Evolutionary conservation across 352 stramenopile species (phyloP).

Genomic region (Phytophthora capsici): DNA sequence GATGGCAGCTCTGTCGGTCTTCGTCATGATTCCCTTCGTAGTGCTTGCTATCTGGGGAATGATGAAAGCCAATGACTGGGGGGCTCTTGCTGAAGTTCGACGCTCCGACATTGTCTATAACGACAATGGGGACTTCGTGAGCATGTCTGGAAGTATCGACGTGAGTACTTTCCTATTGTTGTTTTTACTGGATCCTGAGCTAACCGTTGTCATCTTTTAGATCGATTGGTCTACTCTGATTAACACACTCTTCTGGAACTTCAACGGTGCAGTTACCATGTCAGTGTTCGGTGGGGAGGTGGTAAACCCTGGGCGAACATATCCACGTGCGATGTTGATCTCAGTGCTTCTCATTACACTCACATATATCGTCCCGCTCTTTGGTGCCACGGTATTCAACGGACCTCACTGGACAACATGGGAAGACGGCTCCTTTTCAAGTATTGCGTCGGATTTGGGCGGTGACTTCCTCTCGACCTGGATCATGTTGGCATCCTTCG

Average conservation of each 20-base stretch:
- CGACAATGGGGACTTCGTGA: constrained; percentile 43
- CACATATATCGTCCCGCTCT: constrained; percentile 90
- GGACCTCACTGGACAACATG: constrained; percentile 79
- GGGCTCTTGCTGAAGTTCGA: constrained; percentile 42
- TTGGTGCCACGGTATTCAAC: constrained; percentile 81
- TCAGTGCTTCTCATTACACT: constrained; percentile 82
- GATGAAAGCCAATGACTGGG: constrained; percentile 39
- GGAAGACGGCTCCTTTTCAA: constrained; percentile 91
- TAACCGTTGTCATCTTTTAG: constrained; percentile 7
- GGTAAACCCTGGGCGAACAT: constrained; percentile 72
- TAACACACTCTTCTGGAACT: constrained; percentile 97
- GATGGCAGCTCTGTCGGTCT: constrained; percentile 77
- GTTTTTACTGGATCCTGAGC: neutral
- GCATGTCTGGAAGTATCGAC: constrained; percentile 41
- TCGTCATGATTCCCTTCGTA: constrained; percentile 93
- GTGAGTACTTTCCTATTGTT: constrained; percentile 9
- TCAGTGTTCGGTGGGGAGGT: constrained; percentile 93
- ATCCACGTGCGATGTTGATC: constrained; percentile 86
- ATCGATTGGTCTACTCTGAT: constrained; percentile 75
- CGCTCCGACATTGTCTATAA: constrained; percentile 45
- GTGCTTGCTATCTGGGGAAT: constrained; percentile 63
- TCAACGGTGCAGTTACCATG: constrained; percentile 91
- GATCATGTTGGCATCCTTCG: constrained; percentile 90
- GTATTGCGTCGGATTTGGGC: constrained; percentile 84
- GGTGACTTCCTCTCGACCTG: constrained; percentile 88